Evolutionary conservation across 148 eudicot species (phyloP).

Genomic region (Vaccinium myrtillus): DNA sequence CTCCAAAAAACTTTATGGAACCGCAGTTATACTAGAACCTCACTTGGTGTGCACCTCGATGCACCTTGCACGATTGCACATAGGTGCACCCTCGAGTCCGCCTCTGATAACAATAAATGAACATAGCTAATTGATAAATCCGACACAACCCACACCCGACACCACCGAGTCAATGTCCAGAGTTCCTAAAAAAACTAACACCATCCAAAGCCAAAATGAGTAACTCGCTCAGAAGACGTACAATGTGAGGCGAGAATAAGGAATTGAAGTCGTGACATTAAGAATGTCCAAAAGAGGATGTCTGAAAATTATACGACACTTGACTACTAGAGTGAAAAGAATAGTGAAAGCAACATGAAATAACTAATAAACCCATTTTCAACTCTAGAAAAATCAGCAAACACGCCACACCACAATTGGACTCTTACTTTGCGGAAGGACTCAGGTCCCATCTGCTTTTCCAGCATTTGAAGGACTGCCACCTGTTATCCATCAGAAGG

Average conservation of each 20-base stretch:
- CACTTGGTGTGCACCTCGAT: not conserved
- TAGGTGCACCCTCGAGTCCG: not conserved
- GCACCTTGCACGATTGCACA: not conserved
- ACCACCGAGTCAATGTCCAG: not conserved
- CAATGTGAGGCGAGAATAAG: not conserved
- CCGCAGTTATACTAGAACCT: not conserved
- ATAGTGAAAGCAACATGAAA: conserved; percentile 10
- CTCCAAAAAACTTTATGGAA: not conserved
- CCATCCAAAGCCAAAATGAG: not conserved
- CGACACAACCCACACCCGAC: not conserved
- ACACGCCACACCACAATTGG: not conserved
- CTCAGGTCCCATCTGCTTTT: conserved; percentile 99
- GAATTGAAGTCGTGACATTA: not conserved
- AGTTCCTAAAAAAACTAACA: not conserved
- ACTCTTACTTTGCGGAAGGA: conserved; percentile 80
- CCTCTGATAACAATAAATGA: not conserved
- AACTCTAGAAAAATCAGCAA: not conserved
- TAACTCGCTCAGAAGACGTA: not conserved
- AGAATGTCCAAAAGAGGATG: not conserved
- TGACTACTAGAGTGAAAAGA: not conserved
- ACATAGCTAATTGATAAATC: not conserved
- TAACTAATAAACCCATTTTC: not conserved
- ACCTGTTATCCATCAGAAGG: conserved; percentile 40
- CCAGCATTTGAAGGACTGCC: conserved; percentile 96
- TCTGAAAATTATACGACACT: not conserved